Evolutionary conservation across 495 filamentous ascomycete genomes (phyloP), one percentile per base, ranked within the genome.

Genomic region (Thozetella sp.): DNA sequence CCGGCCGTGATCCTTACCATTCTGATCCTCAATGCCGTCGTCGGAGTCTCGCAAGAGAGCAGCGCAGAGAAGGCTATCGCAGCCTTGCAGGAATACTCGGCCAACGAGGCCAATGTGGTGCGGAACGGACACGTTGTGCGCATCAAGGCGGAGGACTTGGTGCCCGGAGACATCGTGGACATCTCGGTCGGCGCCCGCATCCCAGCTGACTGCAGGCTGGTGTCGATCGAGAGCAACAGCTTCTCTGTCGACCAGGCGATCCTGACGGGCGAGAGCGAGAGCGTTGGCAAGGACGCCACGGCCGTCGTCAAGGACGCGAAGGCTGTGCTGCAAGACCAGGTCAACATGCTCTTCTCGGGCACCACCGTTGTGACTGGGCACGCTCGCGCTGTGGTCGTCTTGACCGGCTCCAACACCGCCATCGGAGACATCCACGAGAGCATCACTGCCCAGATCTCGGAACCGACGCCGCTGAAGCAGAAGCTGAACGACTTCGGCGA

Each of bases 371-470:
- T 96, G 22, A 97, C 91, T 64, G 96, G 96, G 40, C 90, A 93
- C 75, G 96, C 96, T 46, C 93, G 87, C 66, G 96, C 96, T 48
- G 74, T 98, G 22, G 96, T 99, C 3, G 93, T 93, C 59, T 75
- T 96, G 68, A 99, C 96, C 51, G 96, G 96, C 62, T 83, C 86
- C 12, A 89, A 87, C 57, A 99, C 96, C 6, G 96, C 96, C 25
- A 98, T 99, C 74, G 96, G 96, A 62, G 96, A 97, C 72, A 99
- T 99, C 65, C 96, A 99, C 70, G 93, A 97, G 70, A 97, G 93
- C 76, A 99, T 99, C 67, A 93, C 93, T 1, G 89, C 93, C 30
- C 96, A 99, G 72, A 99, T 99, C 67, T 98, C 95, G 22, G 91
- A 96, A 67, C 96, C 96, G 0, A 99, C 96, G 1, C 96, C 96